Conservation (phyloP, 768 basidiomycete genomes). For the Astraeus odoratus region DNA sequence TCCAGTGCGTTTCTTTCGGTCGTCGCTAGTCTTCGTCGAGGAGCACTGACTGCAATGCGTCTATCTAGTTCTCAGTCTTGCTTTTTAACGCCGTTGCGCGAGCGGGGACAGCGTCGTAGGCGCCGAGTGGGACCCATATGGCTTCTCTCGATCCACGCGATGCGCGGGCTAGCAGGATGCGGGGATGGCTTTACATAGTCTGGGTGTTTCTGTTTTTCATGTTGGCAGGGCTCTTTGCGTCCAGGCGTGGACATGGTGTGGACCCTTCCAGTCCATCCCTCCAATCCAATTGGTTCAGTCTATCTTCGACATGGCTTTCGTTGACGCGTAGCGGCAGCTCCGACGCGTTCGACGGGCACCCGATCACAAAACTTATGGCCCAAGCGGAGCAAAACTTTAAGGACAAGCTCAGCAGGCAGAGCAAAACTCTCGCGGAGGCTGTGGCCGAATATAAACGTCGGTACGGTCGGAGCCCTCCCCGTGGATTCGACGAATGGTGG, state of each 20-base stretch:
- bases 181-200: slow-evolving; percentile 36
- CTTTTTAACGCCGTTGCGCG: too few species aligned
- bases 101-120: background rate
- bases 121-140: slow-evolving; percentile 10
- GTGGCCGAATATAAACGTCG: slow-evolving; percentile 75
- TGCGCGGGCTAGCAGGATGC: slow-evolving; percentile 3
- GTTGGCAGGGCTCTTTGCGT: slow-evolving; percentile 41
- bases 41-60: too few species aligned
- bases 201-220: slow-evolving; percentile 42
- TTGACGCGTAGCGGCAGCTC: slow-evolving; percentile 6
- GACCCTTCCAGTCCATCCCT: background rate
- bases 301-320: slow-evolving; percentile 16
- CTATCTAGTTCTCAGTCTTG: too few species aligned
- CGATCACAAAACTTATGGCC: slow-evolving; percentile 78
- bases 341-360: slow-evolving; percentile 44
- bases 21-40: too few species aligned
- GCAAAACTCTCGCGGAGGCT: slow-evolving; percentile 70
- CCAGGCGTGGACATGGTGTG: slow-evolving; percentile 20
- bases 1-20: too few species aligned
- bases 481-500: slow-evolving; percentile 92
- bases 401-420: slow-evolving; percentile 63
- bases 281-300: slow-evolving; percentile 10
- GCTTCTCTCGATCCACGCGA: slow-evolving; percentile 7
- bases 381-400: slow-evolving; percentile 75
- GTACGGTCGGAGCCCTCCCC: slow-evolving; percentile 75